Evolutionary conservation across 1,284 basidiomycete species (phyloP), one percentile per base, ranked within the genome.

Genomic region (Tylopilus sp.): DNA sequence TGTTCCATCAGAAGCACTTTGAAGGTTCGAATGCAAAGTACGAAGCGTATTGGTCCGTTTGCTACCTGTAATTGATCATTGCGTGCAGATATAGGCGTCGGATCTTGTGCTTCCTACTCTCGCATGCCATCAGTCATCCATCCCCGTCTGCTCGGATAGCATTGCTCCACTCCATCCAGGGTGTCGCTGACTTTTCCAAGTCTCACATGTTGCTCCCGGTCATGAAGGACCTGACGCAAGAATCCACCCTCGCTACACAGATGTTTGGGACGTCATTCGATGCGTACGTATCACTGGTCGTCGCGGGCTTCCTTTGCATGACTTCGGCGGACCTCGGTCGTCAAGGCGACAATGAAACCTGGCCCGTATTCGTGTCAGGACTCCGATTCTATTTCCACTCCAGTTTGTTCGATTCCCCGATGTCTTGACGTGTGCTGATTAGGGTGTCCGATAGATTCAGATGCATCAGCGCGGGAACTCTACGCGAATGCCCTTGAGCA

Each of bases 31-130:
- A 74, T 41, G 61, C 73, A 6, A 76, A 78, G 85, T 91, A 59
- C 54, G 79, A 69, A 16, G 31, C 48, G 16, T 16, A 15, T 31
- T 8, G 28, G 11, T 37, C 7, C 11, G 4, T 40, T 21, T 43
- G 9, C 47, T 18, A 19, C 35, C 53, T 13, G 55, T 42, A 18
- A 29, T 4, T 59, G 42, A 59, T n/a, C 12, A 3, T 58, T 35
- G 10, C 40, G 13, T 49, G 34, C 48, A 92, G 88, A 48, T 85
- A 87, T 67, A 91, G 86, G 59, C 81, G 84, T 53, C 79, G 82
- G 11, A 72, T 94, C 40, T 63, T 92, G 31, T 92, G 86, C 63
- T 96, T 80, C 68, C 66, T 97, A 2, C 69, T 91, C 13, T 96
- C 94, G 2, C 96, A 98, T 65, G 75, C 87, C 42, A 75, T 81